Conservation (phyloP, 2,329 filamentous ascomycete genomes). For the Stagonosporopsis vannaccii region DNA sequence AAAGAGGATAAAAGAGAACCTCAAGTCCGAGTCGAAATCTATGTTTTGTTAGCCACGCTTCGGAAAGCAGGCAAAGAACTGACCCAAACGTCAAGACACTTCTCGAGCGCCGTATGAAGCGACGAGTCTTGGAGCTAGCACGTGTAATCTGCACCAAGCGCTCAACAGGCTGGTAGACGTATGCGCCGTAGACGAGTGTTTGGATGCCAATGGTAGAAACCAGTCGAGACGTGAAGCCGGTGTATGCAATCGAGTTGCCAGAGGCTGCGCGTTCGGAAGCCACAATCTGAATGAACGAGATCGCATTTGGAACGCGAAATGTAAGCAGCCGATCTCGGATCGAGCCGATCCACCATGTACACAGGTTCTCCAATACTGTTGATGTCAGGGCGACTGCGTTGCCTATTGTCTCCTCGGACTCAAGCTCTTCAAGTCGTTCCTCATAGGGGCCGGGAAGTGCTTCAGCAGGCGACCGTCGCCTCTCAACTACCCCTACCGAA, state of each 20-base stretch:
- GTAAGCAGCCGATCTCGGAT: constrained; percentile 41
- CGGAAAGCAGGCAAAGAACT: constrained; percentile 3
- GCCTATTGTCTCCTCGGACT: constrained; percentile 41
- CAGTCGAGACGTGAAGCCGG: constrained; percentile 35
- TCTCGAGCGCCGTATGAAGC: constrained; percentile 32
- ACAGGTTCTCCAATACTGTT: constrained; percentile 37
- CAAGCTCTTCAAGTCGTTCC: constrained; percentile 38
- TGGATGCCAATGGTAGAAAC: constrained; percentile 32
- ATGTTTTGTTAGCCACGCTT: not conserved
- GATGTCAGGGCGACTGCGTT: constrained; percentile 33
- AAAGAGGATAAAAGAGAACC: constrained; percentile 42
- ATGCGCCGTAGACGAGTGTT: constrained; percentile 26
- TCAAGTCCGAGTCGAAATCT: constrained; percentile 42
- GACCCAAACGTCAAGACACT: constrained; percentile 31
- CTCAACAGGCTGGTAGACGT: constrained; percentile 38
- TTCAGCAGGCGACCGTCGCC: constrained; percentile 39
- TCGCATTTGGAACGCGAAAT: constrained; percentile 33
- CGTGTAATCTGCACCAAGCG: constrained; percentile 32
- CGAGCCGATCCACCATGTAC: constrained; percentile 47
- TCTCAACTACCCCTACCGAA: constrained; percentile 57
- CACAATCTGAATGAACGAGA: constrained; percentile 38
- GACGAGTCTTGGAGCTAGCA: constrained; percentile 30
- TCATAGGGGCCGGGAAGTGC: constrained; percentile 38
- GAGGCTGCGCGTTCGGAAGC: constrained; percentile 30
- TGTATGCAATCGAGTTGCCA: constrained; percentile 34